phyloP scores from a whole-genome alignment of 371 early-diverging fungal genomes.

The Blakeslea trispora region DNA sequence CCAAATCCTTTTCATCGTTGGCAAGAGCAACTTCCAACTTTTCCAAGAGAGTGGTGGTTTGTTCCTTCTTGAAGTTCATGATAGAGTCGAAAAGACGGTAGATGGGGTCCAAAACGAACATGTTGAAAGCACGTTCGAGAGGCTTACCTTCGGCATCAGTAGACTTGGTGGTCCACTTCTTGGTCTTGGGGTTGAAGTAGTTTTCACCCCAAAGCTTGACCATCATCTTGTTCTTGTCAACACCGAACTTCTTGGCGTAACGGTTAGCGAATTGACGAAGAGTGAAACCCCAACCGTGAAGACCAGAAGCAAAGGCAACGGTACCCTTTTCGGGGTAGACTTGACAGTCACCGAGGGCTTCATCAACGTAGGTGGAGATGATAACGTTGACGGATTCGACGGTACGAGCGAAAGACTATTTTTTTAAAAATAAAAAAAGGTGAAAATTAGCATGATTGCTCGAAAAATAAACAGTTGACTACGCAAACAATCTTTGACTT shows the following conservation, averaged over 20 bases:
- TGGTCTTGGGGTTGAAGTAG: slow-evolving; percentile 97
- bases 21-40: slow-evolving; percentile 90
- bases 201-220: slow-evolving; percentile 91
- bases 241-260: slow-evolving; percentile 98
- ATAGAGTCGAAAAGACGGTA: slow-evolving; percentile 96
- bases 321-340: slow-evolving; percentile 93
- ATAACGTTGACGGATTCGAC: slow-evolving; percentile 90
- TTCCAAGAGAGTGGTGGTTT: slow-evolving; percentile 78
- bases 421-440: neutral
- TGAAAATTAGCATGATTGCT: no score
- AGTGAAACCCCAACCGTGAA: slow-evolving; percentile 99
- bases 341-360: slow-evolving; percentile 50
- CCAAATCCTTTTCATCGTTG: slow-evolving; percentile 86
- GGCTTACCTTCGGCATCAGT: slow-evolving; percentile 79
- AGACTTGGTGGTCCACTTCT: slow-evolving; percentile 91
- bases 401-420: slow-evolving; percentile 82
- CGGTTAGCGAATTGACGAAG: slow-evolving; percentile 98
- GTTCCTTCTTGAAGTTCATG: slow-evolving; percentile 96
- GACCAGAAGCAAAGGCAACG: slow-evolving; percentile 99
- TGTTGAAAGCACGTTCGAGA: slow-evolving; percentile 96
- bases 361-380: slow-evolving; percentile 47
- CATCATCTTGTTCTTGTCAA: slow-evolving; percentile 96
- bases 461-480: no score
- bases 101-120: slow-evolving; percentile 99
- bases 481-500: no score